Conservation (phyloP, 1,284 basidiomycete genomes). For the Leccinum griseonigrum region DNA sequence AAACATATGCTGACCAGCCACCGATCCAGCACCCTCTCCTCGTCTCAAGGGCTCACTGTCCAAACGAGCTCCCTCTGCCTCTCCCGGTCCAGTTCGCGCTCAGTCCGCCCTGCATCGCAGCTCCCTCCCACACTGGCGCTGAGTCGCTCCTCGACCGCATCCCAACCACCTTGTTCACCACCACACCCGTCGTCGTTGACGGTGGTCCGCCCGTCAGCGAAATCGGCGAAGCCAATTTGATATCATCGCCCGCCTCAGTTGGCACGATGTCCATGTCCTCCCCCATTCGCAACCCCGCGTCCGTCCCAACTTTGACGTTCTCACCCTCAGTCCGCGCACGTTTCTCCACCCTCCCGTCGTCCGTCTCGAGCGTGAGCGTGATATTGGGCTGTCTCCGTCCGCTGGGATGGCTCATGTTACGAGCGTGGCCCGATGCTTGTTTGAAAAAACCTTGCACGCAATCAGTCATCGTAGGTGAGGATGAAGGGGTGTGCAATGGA, state of each 20-base stretch:
- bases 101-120: conserved; percentile 14
- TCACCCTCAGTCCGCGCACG: conserved; percentile 41
- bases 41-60: conserved; percentile 19
- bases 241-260: conserved; percentile 20
- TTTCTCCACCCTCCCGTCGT: conserved; percentile 38
- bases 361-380: conserved; percentile 26
- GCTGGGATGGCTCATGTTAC: conserved; percentile 11
- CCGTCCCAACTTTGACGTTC: conserved; percentile 4
- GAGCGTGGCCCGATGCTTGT: conserved; percentile 8
- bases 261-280: conserved; percentile 32
- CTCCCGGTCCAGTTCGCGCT: conserved; percentile 33
- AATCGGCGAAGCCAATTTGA: conserved; percentile 22
- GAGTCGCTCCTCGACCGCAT: conserved; percentile 47
- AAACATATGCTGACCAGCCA: not conserved
- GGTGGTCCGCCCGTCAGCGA: conserved; percentile 18
- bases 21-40: not conserved
- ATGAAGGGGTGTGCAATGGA: conserved; percentile 50
- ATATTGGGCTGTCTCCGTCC: conserved; percentile 27
- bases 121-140: conserved; percentile 46
- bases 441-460: conserved; percentile 38
- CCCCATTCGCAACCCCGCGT: conserved; percentile 27
- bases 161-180: conserved; percentile 14
- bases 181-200: conserved; percentile 7
- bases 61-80: conserved; percentile 38
- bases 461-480: conserved; percentile 64